Percentiles rank a stretch among this genome's conserved stretches.
phyloP scores from a whole-genome alignment of 768 basidiomycete species.

The Podaxis sp. region DNA sequence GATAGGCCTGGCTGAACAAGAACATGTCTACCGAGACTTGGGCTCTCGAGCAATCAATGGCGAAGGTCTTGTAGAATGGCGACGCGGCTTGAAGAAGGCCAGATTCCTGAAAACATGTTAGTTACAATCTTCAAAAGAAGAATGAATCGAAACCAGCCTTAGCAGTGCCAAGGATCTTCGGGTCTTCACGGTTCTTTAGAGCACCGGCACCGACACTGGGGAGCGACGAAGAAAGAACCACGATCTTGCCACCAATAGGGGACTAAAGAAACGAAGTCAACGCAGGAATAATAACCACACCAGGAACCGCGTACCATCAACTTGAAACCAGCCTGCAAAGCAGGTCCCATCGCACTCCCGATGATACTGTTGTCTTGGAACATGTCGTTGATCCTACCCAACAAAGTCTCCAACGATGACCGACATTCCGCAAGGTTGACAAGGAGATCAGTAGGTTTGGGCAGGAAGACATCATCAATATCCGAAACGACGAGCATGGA shows the following conservation, averaged over 20 bases:
- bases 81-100: slow-evolving; percentile 89
- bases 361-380: slow-evolving; percentile 94
- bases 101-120: slow-evolving; percentile 62
- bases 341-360: slow-evolving; percentile 93
- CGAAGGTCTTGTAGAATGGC: slow-evolving; percentile 97
- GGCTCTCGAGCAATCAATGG: slow-evolving; percentile 95
- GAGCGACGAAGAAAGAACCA: slow-evolving; percentile 80
- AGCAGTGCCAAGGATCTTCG: slow-evolving; percentile 90
- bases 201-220: slow-evolving; percentile 89
- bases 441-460: slow-evolving; percentile 94
- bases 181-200: slow-evolving; percentile 95
- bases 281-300: background rate
- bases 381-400: slow-evolving; percentile 90
- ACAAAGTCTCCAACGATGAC: slow-evolving; percentile 73
- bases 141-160: slow-evolving; percentile 51
- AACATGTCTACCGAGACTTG: slow-evolving; percentile 99
- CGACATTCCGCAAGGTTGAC: slow-evolving; percentile 85
- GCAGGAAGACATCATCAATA: slow-evolving; percentile 95
- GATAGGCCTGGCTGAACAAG: slow-evolving; percentile 90
- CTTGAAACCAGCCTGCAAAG: slow-evolving; percentile 94
- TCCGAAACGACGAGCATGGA: slow-evolving; percentile 98
- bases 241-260: slow-evolving; percentile 92
- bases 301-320: slow-evolving; percentile 60
- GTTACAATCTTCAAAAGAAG: background rate
- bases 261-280: slow-evolving; percentile 42